These are phyloP conservation scores for Rhodotorula sphaerocarpa DNA, from an alignment of 768 basidiomycete genomes.

Conservation along the genomic window DNA sequence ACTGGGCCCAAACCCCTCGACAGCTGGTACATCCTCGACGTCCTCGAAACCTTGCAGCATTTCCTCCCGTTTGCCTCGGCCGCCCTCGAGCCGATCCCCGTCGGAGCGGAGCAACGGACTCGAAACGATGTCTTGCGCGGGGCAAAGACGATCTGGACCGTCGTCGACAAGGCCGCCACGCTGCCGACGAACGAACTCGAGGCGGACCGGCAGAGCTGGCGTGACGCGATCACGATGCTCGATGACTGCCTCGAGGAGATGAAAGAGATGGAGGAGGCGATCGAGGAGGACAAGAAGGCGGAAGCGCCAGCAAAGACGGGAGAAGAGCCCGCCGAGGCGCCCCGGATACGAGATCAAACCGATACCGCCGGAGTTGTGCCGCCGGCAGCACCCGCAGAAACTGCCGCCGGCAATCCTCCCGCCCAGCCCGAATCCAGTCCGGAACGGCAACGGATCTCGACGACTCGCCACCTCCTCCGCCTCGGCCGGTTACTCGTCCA, in stretches of 20 bases:
- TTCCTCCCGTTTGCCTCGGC: neutral
- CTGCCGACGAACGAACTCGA: conserved; percentile 7
- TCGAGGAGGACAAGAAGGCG: neutral
- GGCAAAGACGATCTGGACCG: conserved; percentile 14
- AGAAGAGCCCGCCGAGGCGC: no score
- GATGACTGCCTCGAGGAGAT: conserved; percentile 26
- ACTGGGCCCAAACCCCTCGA: neutral
- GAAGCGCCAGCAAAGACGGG: neutral
- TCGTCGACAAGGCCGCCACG: neutral
- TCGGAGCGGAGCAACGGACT: neutral
- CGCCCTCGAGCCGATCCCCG: neutral
- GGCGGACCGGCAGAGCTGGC: conserved; percentile 19
- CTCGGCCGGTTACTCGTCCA: conserved; percentile 1
- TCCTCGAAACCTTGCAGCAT: conserved; percentile 12
- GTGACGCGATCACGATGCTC: conserved; percentile 8
- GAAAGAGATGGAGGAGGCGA: conserved; percentile 1
- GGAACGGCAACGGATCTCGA: neutral
- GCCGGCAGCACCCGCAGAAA: no score
- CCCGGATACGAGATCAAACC: no score
- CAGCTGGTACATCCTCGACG: conserved; percentile 18
- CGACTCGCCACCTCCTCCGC: conserved; percentile 14
- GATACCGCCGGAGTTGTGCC: no score
- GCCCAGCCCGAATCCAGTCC: neutral
- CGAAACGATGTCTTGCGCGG: conserved; percentile 3
- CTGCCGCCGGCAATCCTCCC: no score